Evolutionary conservation across 83 land plant genomes (phyloP).

Genomic region (Thuja plicata): DNA sequence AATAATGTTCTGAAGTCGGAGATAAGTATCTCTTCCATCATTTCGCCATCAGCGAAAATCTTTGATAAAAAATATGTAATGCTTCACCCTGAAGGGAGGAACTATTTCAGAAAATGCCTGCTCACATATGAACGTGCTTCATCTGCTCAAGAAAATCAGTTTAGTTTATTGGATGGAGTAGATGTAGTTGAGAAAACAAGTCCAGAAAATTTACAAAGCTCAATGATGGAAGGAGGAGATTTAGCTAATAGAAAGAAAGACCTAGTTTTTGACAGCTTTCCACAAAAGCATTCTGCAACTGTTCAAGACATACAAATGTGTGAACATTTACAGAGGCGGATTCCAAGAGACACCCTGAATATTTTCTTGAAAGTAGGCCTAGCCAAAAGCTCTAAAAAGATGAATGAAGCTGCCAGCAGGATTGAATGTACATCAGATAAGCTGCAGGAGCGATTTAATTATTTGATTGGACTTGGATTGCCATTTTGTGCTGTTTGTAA

Average conservation of each 20-base stretch:
- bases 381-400: slow-evolving; percentile 29
- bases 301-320: not conserved
- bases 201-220: too few relatives aligned
- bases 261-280: too few relatives aligned
- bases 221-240: too few relatives aligned
- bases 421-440: slow-evolving; percentile 38
- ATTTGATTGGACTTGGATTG: slow-evolving; percentile 41
- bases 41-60: slow-evolving; percentile 22
- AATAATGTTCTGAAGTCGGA: slow-evolving; percentile 13
- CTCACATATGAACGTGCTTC: too few relatives aligned
- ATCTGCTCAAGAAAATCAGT: not conserved
- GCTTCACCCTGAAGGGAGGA: slow-evolving; percentile 32
- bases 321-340: not conserved
- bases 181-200: too few relatives aligned
- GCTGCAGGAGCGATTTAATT: slow-evolving; percentile 54
- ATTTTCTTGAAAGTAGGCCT: slow-evolving; percentile 51
- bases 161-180: too few relatives aligned
- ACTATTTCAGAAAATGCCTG: not conserved
- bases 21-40: slow-evolving; percentile 22
- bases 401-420: slow-evolving; percentile 26
- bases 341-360: not conserved
- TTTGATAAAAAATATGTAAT: slow-evolving; percentile 30
- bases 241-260: too few relatives aligned
- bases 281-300: not conserved
- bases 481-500: too few relatives aligned